Evolutionary conservation across 257 asterid genomes (phyloP), one percentile per base, ranked within the genome.

Genomic region (Verbascum thapsus): DNA sequence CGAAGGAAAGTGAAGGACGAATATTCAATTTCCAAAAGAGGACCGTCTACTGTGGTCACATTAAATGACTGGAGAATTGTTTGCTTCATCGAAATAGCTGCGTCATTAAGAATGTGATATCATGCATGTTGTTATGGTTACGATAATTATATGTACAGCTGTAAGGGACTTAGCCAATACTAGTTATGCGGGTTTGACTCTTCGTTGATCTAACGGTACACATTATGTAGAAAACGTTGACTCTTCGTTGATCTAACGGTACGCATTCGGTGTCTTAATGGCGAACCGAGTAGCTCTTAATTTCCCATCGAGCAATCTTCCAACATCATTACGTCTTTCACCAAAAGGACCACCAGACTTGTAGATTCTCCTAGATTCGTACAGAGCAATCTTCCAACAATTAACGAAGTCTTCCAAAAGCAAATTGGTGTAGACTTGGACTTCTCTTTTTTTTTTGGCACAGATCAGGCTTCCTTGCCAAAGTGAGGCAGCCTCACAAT

Each of bases 381-480:
- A n/a, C n/a, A n/a, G n/a, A n/a, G n/a, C n/a, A n/a, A n/a, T n/a
- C n/a, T n/a, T n/a, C n/a, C n/a, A n/a, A n/a, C n/a, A n/a, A n/a
- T n/a, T n/a, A n/a, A 58, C 0, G 10, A 20, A 8, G 42, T 13
- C 15, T 19, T 53, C 4, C 6, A n/a, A 26, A 26, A 26, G 32
- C 32, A 26, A 26, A 12, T 32, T 19, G 45, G 19, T n/a, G 6
- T 16, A 7, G 34, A 58, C 55, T 67, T 57, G 66, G 49, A 32
- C n/a, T n/a, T n/a, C n/a, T n/a, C n/a, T n/a, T n/a, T n/a, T 26
- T n/a, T n/a, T n/a, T n/a, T n/a, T n/a, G n/a, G 32, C 32, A 26
- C 32, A 26, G 32, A 26, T 26, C 32, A 5, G 32, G 32, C 32
- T 26, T 26, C 11, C 8, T 53, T 23, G 13, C 11, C 4, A 57